phyloP scores from a whole-genome alignment of 2,329 filamentous ascomycete genomes.

The Diaporthe helianthi region DNA sequence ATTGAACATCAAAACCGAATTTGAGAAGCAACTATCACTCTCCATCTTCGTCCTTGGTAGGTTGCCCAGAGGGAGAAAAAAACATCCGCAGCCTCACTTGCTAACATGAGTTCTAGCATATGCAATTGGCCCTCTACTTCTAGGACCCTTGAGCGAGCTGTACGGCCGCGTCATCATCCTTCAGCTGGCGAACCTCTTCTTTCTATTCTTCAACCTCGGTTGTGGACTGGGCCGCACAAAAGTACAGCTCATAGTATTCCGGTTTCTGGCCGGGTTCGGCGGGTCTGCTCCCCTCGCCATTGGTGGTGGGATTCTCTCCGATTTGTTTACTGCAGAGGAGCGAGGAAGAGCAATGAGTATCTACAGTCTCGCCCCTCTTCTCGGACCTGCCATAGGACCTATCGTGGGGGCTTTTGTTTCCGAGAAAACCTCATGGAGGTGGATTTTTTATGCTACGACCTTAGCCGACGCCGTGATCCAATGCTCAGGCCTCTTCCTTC shows the following conservation, averaged over 20 bases:
- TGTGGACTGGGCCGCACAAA: constrained; percentile 60
- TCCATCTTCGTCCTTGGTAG: constrained; percentile 58
- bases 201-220: constrained; percentile 60
- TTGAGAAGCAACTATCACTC: constrained; percentile 52
- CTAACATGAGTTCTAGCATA: constrained; percentile 24
- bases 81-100: background rate
- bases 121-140: constrained; percentile 53
- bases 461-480: constrained; percentile 69
- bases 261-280: constrained; percentile 64
- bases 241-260: constrained; percentile 61
- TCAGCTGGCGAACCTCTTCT: constrained; percentile 61
- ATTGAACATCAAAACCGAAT: constrained; percentile 47
- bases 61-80: background rate
- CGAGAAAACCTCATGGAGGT: constrained; percentile 71
- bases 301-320: constrained; percentile 54
- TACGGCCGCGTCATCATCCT: constrained; percentile 62
- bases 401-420: constrained; percentile 72
- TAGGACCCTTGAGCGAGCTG: constrained; percentile 61
- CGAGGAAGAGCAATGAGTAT: constrained; percentile 68
- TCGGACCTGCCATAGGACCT: constrained; percentile 71
- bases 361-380: constrained; percentile 68
- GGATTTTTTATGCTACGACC: constrained; percentile 74
- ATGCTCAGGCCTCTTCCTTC: constrained; percentile 62
- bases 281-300: constrained; percentile 60
- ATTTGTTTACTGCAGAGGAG: constrained; percentile 65